phyloP scores from a whole-genome alignment of 441 rosid genomes.

The Cnidoscolus chayamansa region DNA sequence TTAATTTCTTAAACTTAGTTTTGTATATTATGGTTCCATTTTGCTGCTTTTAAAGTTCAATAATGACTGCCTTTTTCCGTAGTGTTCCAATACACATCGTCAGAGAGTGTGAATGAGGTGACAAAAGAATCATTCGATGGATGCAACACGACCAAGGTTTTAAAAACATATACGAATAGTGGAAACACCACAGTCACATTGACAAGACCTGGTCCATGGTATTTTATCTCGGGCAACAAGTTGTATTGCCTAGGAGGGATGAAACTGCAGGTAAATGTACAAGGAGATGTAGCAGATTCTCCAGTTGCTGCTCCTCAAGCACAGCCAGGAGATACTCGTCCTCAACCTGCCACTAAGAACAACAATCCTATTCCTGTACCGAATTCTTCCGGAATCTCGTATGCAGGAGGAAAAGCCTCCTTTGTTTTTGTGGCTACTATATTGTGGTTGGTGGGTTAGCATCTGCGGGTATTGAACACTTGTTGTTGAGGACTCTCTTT shows the following conservation, averaged over 20 bases:
- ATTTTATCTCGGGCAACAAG: constrained; percentile 57
- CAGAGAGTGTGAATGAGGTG: constrained; percentile 57
- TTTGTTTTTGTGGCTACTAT: constrained; percentile 17
- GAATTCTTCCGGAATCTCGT: constrained; percentile 30
- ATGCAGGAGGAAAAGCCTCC: constrained; percentile 5
- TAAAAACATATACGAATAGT: constrained; percentile 44
- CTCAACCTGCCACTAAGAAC: constrained; percentile 51
- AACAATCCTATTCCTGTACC: constrained; percentile 50
- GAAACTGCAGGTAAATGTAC: constrained; percentile 60
- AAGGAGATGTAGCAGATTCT: constrained; percentile 37
- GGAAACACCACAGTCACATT: constrained; percentile 80
- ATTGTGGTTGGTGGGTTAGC: constrained; percentile 7
- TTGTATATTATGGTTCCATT: too few species aligned
- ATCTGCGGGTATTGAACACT: not conserved
- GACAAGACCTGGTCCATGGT: constrained; percentile 49
- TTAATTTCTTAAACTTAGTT: not conserved
- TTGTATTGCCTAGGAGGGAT: constrained; percentile 81
- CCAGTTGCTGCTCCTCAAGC: constrained; percentile 52
- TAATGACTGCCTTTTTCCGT: not conserved
- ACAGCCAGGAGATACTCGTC: constrained; percentile 31
- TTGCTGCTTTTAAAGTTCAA: too few species aligned
- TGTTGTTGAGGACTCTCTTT: not conserved
- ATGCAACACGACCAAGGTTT: constrained; percentile 53
- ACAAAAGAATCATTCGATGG: constrained; percentile 39
- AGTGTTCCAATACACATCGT: constrained; percentile 70